Base-by-base conservation (phyloP, 192 early-diverging fungal species). In the Powellomyces hirtus region DNA sequence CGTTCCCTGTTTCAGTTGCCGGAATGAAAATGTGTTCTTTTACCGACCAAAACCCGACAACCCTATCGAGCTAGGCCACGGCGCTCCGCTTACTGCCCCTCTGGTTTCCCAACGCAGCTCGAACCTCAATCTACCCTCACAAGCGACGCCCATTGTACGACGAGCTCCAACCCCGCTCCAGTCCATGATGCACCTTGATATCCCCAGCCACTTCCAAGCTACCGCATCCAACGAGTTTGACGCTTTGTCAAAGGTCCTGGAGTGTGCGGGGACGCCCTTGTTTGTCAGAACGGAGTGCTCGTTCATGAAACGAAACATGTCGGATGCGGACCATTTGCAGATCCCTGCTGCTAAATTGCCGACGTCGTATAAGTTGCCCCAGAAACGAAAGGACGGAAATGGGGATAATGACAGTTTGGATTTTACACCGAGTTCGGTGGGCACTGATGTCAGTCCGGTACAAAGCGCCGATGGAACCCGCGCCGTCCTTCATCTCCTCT, bases 261-360 rank as follows among this genome's bases (percentile, higher is more conserved):
- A 81, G 14, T 87, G 80, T 61, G 87, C 89, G 6, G 84, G 90
- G 30, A 80, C 82, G 26, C 91, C 91, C 2, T 74, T 92, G 0
- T 89, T 91, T 57, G 65, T 92, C 4, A 77, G 85, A 38, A 67
- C 89, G 0, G 90, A 92, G 65, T 88, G 83, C 59, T 83, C 78
- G 7, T 86, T 92, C 40, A 66, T 76, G 51, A 90, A 89, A 16
- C 24, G 62, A 0, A 70, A 60, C 22, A 29, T 60, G 27, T 31
- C 53, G 16, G 84, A 79, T 27, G 70, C 74, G 49, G 83, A 82
- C 16, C 71, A 75, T 34, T 24, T 65, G 0, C 70, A 69, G 3
- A 79, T 90, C 52, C 87, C 90, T 1, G 70, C 88, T 4, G 64
- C 64, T 2, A 75, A 71, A n/a, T 58, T 92, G 40, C 91, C 91